A percentile compares a stretch with the other conserved stretches of the same genome.
Conservation (phyloP, 164 flowering plant genomes). For the Cinnamomum chago region DNA sequence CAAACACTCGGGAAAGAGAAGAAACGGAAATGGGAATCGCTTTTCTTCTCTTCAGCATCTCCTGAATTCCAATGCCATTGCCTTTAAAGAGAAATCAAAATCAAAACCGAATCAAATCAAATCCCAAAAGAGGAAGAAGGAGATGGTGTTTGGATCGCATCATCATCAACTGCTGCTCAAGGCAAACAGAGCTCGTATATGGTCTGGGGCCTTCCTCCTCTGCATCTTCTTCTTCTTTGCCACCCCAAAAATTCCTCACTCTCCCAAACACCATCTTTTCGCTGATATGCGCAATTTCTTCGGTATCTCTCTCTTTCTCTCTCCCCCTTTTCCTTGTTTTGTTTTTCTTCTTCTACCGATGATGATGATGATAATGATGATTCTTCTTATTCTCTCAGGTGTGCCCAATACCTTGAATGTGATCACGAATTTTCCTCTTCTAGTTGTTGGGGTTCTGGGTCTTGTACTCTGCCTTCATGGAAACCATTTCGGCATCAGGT, state of each 20-base stretch:
- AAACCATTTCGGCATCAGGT: slow-evolving; percentile 35
- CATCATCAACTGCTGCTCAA: not conserved
- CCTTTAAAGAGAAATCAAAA: too few relatives aligned
- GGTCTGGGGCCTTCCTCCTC: slow-evolving; percentile 29
- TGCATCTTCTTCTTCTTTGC: slow-evolving; percentile 33
- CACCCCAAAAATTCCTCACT: slow-evolving; percentile 46
- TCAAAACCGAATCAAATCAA: too few relatives aligned
- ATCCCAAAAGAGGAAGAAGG: not conserved
- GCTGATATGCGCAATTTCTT: slow-evolving; percentile 57
- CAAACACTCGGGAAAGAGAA: too few relatives aligned
- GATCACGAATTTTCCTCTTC: slow-evolving; percentile 45
- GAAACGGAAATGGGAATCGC: too few relatives aligned
- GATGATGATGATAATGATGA: not conserved
- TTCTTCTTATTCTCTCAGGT: slow-evolving; percentile 15
- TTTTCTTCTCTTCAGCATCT: too few relatives aligned
- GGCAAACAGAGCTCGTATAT: slow-evolving; percentile 20
- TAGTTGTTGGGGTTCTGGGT: slow-evolving; percentile 48
- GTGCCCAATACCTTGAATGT: slow-evolving; percentile 36
- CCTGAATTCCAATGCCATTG: too few relatives aligned
- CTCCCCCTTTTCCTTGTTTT: not conserved
- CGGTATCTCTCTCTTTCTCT: slow-evolving; percentile 19
- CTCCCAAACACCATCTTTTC: slow-evolving; percentile 32
- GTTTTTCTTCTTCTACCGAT: not conserved
- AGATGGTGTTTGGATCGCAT: slow-evolving; percentile 2
- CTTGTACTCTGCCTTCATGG: slow-evolving; percentile 44